Conservation (phyloP, 352 stramenopile genomes). For the Phytophthora aleatoria region DNA sequence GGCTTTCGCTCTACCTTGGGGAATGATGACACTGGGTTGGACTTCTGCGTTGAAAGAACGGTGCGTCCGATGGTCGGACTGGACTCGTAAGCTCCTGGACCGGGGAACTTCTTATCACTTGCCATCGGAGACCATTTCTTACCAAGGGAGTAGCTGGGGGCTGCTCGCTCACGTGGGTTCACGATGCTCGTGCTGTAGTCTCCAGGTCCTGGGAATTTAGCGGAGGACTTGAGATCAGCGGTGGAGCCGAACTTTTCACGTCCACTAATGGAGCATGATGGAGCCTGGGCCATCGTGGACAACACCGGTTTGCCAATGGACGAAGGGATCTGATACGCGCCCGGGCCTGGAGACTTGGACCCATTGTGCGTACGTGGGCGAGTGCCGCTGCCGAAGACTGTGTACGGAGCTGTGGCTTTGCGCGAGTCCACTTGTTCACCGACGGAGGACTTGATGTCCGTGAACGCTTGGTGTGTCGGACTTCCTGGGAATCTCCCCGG, state of each 20-base stretch:
- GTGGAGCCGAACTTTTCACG: slow-evolving; percentile 84
- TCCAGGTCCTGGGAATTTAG: slow-evolving; percentile 61
- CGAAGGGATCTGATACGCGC: slow-evolving; percentile 70
- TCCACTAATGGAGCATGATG: slow-evolving; percentile 70
- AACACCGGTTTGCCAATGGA: slow-evolving; percentile 74
- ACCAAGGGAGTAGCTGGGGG: slow-evolving; percentile 73
- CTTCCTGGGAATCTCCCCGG: slow-evolving; percentile 39
- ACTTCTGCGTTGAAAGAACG: slow-evolving; percentile 77
- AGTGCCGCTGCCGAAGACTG: slow-evolving; percentile 70
- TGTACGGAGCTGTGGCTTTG: slow-evolving; percentile 66
- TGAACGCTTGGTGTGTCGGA: slow-evolving; percentile 42
- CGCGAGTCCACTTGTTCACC: slow-evolving; percentile 77
- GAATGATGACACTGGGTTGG: slow-evolving; percentile 60
- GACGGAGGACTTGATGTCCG: slow-evolving; percentile 72
- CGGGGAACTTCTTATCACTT: slow-evolving; percentile 59
- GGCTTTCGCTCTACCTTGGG: slow-evolving; percentile 76
- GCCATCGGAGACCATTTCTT: slow-evolving; percentile 65
- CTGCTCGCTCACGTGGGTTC: slow-evolving; percentile 66
- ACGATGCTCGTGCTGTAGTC: slow-evolving; percentile 71
- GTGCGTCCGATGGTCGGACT: slow-evolving; percentile 62
- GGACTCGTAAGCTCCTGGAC: slow-evolving; percentile 67
- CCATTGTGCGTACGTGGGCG: slow-evolving; percentile 53
- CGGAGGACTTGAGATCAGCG: slow-evolving; percentile 46
- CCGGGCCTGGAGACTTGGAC: slow-evolving; percentile 65
- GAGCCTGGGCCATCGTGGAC: slow-evolving; percentile 62